These are phyloP conservation scores for Populus simonii DNA, from an alignment of 345 rosid species.

Conservation along the genomic window DNA sequence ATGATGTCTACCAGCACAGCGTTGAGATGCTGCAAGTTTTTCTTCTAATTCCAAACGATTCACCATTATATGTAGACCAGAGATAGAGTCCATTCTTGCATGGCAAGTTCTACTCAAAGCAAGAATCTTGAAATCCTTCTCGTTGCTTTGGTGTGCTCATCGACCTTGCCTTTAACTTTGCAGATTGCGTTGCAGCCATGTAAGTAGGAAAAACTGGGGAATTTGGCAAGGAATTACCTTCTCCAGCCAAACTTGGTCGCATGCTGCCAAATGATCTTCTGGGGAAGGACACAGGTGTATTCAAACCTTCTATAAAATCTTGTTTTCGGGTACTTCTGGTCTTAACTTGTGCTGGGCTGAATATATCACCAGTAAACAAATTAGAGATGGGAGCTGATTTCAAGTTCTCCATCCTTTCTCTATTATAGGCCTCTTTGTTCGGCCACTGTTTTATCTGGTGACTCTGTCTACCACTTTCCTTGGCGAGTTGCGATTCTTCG, in stretches of 20 bases:
- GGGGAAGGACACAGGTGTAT: constrained; percentile 48
- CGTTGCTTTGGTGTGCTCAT: constrained; percentile 76
- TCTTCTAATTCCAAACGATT: constrained; percentile 20
- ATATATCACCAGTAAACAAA: constrained; percentile 19
- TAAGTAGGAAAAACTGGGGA: constrained; percentile 61
- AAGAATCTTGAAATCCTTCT: constrained; percentile 35
- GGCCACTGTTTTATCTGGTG: constrained; percentile 30
- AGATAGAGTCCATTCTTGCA: constrained; percentile 30
- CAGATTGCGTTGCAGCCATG: constrained; percentile 68
- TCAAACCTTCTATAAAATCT: constrained; percentile 43
- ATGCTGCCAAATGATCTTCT: constrained; percentile 63
- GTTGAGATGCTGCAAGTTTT: not conserved
- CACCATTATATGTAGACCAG: constrained; percentile 53
- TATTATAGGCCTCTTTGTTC: constrained; percentile 11
- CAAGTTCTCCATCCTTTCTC: constrained; percentile 28
- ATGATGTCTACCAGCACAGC: not conserved
- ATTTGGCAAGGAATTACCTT: constrained; percentile 38
- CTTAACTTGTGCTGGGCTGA: constrained; percentile 29
- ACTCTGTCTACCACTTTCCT: constrained; percentile 40
- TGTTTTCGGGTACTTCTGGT: constrained; percentile 28
- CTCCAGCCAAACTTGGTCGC: constrained; percentile 32
- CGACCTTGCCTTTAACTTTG: constrained; percentile 75
- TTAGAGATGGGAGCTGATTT: constrained; percentile 23
- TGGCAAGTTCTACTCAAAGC: constrained; percentile 33
- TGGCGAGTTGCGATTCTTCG: constrained; percentile 36